Evolutionary conservation across 371 early-diverging fungal species (phyloP).

Genomic region (Mycotypha africana): DNA sequence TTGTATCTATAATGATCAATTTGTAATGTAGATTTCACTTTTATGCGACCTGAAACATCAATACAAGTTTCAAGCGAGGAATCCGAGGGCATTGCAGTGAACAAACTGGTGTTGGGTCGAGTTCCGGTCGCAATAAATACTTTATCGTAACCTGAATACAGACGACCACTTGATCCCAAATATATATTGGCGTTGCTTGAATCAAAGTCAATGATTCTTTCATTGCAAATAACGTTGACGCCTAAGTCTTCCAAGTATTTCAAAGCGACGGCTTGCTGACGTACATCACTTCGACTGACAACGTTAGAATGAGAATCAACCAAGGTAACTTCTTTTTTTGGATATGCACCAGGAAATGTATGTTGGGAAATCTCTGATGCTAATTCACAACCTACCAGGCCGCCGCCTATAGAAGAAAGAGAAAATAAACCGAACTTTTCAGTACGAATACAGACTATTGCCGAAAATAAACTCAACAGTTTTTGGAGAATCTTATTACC

Average conservation of each 20-base stretch:
- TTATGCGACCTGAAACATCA: constrained; percentile 41
- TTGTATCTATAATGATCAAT: constrained; percentile 48
- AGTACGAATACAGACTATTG: too few relatives aligned
- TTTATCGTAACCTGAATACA: constrained; percentile 25
- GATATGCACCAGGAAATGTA: constrained; percentile 29
- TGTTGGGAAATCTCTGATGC: constrained; percentile 51
- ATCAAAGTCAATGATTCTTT: constrained; percentile 38
- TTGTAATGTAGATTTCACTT: constrained; percentile 60
- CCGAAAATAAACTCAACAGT: too few relatives aligned
- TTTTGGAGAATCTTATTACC: constrained; percentile 42
- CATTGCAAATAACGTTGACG: constrained; percentile 60
- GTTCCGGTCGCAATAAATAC: constrained; percentile 43
- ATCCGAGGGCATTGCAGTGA: constrained; percentile 14
- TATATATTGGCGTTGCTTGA: constrained; percentile 18
- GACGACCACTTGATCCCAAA: constrained; percentile 25
- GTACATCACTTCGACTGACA: constrained; percentile 30
- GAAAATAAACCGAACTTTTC: too few relatives aligned
- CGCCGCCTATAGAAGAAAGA: constrained; percentile 40
- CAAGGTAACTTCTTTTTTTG: constrained; percentile 51
- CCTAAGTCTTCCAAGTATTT: constrained; percentile 53
- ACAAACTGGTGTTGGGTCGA: constrained; percentile 26
- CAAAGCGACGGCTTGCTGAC: constrained; percentile 42
- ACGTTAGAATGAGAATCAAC: constrained; percentile 42
- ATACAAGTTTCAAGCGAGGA: constrained; percentile 24
- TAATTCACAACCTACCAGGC: constrained; percentile 64